These are phyloP conservation scores for Kodamaea sagamina DNA, from an alignment of 805 yeast genomes.

Conservation along the genomic window DNA sequence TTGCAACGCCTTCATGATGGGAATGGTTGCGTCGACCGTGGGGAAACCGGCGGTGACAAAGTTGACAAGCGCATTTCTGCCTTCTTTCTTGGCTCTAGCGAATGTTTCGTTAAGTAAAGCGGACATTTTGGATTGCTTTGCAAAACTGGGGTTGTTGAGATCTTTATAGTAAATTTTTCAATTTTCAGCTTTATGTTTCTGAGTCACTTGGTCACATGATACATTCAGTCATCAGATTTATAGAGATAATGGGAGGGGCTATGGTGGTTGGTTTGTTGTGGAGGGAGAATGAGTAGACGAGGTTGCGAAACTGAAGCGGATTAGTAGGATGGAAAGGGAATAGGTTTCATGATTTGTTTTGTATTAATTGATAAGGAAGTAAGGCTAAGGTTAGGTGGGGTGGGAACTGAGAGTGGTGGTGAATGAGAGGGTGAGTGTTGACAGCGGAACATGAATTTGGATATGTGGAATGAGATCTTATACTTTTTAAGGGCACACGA, in stretches of 20 bases:
- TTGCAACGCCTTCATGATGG: conserved; percentile 84
- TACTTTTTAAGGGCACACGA: too few relatives aligned
- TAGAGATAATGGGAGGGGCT: neutral
- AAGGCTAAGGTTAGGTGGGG: too few relatives aligned
- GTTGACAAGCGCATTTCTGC: conserved; percentile 86
- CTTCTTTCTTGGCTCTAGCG: conserved; percentile 58
- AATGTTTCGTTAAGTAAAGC: conserved; percentile 59
- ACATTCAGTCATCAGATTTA: neutral
- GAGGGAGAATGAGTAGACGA: neutral
- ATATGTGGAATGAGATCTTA: too few relatives aligned
- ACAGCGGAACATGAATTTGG: too few relatives aligned
- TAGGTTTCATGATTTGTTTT: too few relatives aligned
- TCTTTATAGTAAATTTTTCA: neutral
- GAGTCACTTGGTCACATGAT: too few relatives aligned
- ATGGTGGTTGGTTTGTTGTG: neutral
- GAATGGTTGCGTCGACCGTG: conserved; percentile 80
- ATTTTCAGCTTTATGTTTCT: too few relatives aligned
- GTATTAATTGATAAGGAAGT: too few relatives aligned
- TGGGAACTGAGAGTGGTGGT: too few relatives aligned
- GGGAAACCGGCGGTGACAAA: conserved; percentile 96
- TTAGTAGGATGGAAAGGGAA: too few relatives aligned
- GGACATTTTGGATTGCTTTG: conserved; percentile 41
- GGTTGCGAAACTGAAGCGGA: neutral
- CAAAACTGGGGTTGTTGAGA: neutral
- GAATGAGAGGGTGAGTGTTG: too few relatives aligned